Conservation (phyloP, 2,329 filamentous ascomycete genomes). For the Dothistroma septosporum region DNA sequence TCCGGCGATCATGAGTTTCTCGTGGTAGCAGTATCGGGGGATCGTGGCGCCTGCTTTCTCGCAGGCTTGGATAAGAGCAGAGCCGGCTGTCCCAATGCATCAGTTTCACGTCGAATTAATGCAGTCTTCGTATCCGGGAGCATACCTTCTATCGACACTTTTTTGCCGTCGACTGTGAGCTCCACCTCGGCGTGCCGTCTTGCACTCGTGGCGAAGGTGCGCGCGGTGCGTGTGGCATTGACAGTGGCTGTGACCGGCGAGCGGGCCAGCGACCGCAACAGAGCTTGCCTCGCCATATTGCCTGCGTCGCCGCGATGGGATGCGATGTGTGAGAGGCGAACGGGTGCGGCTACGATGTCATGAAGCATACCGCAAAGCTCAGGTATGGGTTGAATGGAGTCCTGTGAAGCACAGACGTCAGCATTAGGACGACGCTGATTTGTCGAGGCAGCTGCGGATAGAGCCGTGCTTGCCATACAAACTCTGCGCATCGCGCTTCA, state of each 20-base stretch:
- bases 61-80: conserved; percentile 96
- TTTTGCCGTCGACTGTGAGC: conserved; percentile 94
- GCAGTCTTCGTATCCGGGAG: background rate
- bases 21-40: conserved; percentile 98
- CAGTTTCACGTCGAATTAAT: conserved; percentile 8
- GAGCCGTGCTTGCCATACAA: background rate
- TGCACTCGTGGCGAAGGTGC: conserved; percentile 76
- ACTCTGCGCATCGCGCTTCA: background rate
- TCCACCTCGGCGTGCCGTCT: conserved; percentile 86
- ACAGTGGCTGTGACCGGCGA: conserved; percentile 43
- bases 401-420: background rate
- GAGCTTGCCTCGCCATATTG: conserved; percentile 61
- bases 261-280: conserved; percentile 59
- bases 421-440: background rate
- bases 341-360: conserved; percentile 6
- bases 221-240: conserved; percentile 51
- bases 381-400: background rate
- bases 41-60: conserved; percentile 92
- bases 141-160: conserved; percentile 93
- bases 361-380: background rate
- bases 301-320: conserved; percentile 17
- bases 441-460: background rate
- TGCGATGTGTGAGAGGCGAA: conserved; percentile 15
- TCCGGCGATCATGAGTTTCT: conserved; percentile 98
- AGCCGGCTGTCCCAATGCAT: conserved; percentile 64